Evolutionary conservation across 2,329 filamentous ascomycete species (phyloP), one percentile per base, ranked within the genome.

Genomic region (Aureobasidium sp.): DNA sequence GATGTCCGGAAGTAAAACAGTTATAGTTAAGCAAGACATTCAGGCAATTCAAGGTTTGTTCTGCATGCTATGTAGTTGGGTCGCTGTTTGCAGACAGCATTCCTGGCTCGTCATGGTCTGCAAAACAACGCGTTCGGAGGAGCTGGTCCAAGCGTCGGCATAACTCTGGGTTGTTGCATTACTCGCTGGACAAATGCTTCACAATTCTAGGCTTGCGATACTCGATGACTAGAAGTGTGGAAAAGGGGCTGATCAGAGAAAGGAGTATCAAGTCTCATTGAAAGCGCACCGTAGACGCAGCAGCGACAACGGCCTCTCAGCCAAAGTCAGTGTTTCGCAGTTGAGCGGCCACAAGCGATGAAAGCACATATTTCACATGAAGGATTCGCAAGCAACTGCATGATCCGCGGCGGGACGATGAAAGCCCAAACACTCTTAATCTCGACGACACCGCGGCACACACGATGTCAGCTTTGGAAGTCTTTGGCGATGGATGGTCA

Each of bases 81-180:
- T 45, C 15, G 42, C 54, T 48, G 54, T 58, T 58, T 48, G 54
- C 54, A 32, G 54, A 29, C 54, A 58, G 32, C 54, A 58, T 58
- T 58, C 54, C 54, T 58, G 8, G 21, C 21, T 21, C 32, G n/a
- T 50, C 7, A 11, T 13, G 5, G 37, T 39, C 53, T 41, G 42
- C 54, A 48, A 58, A 58, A 58, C 54, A 48, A 58, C 54, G 54
- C 54, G 54, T 48, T 36, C 54, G n/a, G 52, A 32, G 15, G 36
- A 37, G 10, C 13, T 47, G 54, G 42, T 48, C 54, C 54, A 58
- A 58, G 54, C 54, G 54, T 29, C 25, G 41, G 41, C 54, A 58
- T 58, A 48, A 58, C 54, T 34, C 53, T 57, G 41, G 41, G 30
- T 45, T 21, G 21, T 21, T 57, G 53, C 53, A 57, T 27, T 44